phyloP scores from a whole-genome alignment of 2,329 filamentous ascomycete species.

The Leptosphaerulina australis region DNA sequence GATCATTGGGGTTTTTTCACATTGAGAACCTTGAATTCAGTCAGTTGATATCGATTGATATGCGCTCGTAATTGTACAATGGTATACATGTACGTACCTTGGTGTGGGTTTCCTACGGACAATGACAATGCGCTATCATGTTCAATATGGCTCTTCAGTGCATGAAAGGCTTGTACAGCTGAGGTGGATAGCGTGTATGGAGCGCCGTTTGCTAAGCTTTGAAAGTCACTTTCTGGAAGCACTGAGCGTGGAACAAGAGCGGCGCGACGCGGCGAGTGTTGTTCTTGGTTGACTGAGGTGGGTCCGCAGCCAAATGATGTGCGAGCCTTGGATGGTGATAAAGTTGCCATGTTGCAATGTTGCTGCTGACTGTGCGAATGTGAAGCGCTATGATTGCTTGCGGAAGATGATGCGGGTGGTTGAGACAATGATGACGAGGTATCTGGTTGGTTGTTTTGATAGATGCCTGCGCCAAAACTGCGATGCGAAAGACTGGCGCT shows the following conservation, averaged over 20 bases:
- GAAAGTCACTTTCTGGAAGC: conserved; percentile 10
- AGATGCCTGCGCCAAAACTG: conserved; percentile 16
- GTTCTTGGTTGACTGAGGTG: background rate
- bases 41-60: conserved; percentile 13
- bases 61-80: background rate
- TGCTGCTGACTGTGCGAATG: conserved; percentile 26
- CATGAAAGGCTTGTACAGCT: conserved; percentile 21
- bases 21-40: conserved; percentile 18
- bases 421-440: conserved; percentile 8
- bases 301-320: conserved; percentile 10
- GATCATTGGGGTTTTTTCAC: conserved; percentile 4
- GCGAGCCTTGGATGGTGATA: conserved; percentile 24
- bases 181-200: conserved; percentile 17
- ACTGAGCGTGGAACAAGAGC: conserved; percentile 33
- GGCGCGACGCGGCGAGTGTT: conserved; percentile 9
- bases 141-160: conserved; percentile 28
- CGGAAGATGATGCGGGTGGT: conserved; percentile 19
- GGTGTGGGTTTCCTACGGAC: background rate
- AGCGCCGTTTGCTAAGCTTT: background rate
- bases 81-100: background rate
- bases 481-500: conserved; percentile 28
- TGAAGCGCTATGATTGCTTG: conserved; percentile 20
- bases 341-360: conserved; percentile 36
- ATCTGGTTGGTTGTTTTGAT: background rate
- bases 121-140: background rate